Percentiles rank a stretch among this genome's conserved stretches.
phyloP scores from a whole-genome alignment of 1,139 yeast genomes.

The Magnusiomyces fungicola region DNA sequence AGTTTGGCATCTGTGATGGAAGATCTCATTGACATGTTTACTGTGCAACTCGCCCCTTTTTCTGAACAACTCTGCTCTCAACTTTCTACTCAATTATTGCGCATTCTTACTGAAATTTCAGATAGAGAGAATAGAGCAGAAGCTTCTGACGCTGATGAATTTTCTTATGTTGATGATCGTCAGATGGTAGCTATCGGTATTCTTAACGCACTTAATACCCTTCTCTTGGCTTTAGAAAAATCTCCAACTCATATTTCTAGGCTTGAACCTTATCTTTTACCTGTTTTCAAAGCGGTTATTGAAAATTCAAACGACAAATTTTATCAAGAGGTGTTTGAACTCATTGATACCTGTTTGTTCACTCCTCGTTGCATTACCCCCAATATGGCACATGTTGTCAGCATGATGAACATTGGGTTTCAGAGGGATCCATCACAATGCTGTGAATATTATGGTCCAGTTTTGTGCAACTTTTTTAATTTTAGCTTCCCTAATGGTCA shows the following conservation, averaged over 20 bases:
- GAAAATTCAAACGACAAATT: constrained; percentile 20
- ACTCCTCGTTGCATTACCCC: constrained; percentile 1
- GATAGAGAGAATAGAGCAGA: constrained; percentile 34
- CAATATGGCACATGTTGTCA: constrained; percentile 8
- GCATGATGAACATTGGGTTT: constrained; percentile 11
- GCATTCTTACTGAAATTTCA: constrained; percentile 60
- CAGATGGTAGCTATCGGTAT: constrained; percentile 84
- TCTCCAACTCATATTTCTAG: constrained; percentile 57
- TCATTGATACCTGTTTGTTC: constrained; percentile 12
- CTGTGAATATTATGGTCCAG: constrained; percentile 13
- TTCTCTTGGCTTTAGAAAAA: constrained; percentile 76
- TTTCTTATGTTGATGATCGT: constrained; percentile 34
- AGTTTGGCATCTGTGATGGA: constrained; percentile 87
- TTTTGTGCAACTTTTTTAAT: constrained; percentile 12
- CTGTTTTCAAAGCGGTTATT: constrained; percentile 64
- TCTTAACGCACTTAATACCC: constrained; percentile 78
- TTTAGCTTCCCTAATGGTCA: not conserved
- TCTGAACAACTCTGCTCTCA: constrained; percentile 80
- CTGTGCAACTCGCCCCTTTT: constrained; percentile 87
- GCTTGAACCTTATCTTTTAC: constrained; percentile 66
- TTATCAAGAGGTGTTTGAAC: constrained; percentile 16
- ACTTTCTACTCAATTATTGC: constrained; percentile 71
- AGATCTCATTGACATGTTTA: constrained; percentile 83
- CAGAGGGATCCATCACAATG: constrained; percentile 9
- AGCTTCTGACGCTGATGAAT: constrained; percentile 38